These are phyloP conservation scores for Cicer cuneatum DNA, from an alignment of 306 rosid species.

Conservation along the genomic window DNA sequence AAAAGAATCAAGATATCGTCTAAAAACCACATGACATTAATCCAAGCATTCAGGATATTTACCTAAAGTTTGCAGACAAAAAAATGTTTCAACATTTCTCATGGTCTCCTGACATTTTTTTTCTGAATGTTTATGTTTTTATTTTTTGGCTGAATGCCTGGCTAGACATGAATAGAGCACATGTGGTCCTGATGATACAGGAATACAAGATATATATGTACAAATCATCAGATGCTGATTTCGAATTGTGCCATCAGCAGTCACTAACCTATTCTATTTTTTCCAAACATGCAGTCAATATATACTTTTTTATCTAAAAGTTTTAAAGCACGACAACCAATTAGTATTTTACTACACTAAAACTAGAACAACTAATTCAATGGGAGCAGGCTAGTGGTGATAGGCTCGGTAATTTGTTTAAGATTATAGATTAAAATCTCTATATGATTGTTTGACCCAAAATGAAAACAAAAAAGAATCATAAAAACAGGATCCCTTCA, in stretches of 20 bases:
- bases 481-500: not conserved
- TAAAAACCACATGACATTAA: conserved; percentile 9
- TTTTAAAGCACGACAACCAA: conserved; percentile 1
- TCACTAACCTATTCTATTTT: not conserved
- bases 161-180: not conserved
- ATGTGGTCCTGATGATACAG: not conserved
- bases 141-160: conserved; percentile 1
- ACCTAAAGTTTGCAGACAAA: conserved; percentile 13
- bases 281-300: not conserved
- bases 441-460: not conserved
- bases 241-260: not conserved
- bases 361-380: not conserved
- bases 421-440: not conserved
- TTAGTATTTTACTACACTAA: conserved; percentile 16
- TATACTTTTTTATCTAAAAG: not conserved
- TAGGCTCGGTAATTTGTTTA: not conserved
- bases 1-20: not conserved
- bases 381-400: not conserved
- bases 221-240: conserved; percentile 22
- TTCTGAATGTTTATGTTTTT: not conserved
- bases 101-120: not conserved
- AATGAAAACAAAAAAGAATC: conserved; percentile 3
- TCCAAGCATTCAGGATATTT: conserved; percentile 1
- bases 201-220: not conserved
- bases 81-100: conserved; percentile 9